phyloP scores from a whole-genome alignment of 805 yeast species.

The Cyberlindnera saturnus region DNA sequence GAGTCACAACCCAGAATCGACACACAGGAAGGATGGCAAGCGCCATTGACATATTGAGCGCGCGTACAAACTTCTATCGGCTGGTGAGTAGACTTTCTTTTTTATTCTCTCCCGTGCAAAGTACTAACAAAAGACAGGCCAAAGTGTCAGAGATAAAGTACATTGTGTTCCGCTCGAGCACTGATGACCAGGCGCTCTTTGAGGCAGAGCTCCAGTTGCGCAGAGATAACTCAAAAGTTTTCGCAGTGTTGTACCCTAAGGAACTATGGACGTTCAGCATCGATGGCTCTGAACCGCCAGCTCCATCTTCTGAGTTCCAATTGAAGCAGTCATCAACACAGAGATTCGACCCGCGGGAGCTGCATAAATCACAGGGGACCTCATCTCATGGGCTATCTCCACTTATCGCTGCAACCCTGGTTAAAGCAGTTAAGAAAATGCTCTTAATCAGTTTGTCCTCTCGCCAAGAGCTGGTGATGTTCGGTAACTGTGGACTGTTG shows the following conservation, averaged over 20 bases:
- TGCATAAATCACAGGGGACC: constrained; percentile 6
- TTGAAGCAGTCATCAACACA: constrained; percentile 11
- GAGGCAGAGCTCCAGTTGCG: constrained; percentile 36
- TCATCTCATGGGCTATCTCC: constrained; percentile 26
- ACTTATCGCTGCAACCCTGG: constrained; percentile 37
- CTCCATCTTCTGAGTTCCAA: constrained; percentile 23
- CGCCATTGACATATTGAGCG: constrained; percentile 13
- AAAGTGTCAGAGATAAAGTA: constrained; percentile 17
- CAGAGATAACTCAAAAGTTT: constrained; percentile 27
- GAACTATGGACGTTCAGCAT: constrained; percentile 41
- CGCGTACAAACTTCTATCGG: constrained; percentile 18
- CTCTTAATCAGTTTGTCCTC: constrained; percentile 29
- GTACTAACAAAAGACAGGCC: constrained; percentile 6
- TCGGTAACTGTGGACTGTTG: constrained; percentile 40
- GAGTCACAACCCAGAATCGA: neutral
- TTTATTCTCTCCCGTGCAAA: neutral
- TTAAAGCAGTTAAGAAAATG: constrained; percentile 43
- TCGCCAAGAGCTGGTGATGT: constrained; percentile 36
- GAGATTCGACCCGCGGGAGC: constrained; percentile 14
- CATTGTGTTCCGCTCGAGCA: constrained; percentile 8
- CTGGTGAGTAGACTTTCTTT: constrained; percentile 14
- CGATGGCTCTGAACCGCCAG: constrained; percentile 28
- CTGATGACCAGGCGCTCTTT: constrained; percentile 35
- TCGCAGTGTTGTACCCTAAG: constrained; percentile 33
- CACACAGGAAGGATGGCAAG: neutral